A percentile compares a stretch with the other conserved stretches of the same genome.
phyloP scores from a whole-genome alignment of 2,329 filamentous ascomycete species.

The Diaporthe ilicicola region DNA sequence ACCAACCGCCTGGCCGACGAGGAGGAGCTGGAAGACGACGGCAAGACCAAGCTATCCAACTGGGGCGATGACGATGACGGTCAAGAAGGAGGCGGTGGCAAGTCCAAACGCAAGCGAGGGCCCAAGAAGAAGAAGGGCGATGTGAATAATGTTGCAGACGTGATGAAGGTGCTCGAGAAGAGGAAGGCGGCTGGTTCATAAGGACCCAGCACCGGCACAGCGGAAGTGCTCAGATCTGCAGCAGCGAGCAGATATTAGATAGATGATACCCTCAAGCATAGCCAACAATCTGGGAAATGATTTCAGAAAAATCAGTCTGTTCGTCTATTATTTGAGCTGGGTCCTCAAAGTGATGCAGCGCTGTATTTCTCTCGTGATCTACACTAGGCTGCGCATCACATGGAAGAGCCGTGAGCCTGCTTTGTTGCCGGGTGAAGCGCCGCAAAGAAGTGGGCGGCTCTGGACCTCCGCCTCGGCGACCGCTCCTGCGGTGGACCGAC shows the following conservation, averaged over 20 bases:
- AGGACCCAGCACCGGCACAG: background rate
- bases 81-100: constrained; percentile 55
- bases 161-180: constrained; percentile 79
- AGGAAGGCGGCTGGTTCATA: constrained; percentile 50
- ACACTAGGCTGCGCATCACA: background rate
- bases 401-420: constrained; percentile 3
- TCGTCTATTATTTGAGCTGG: background rate
- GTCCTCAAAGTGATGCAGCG: background rate
- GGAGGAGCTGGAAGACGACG: constrained; percentile 76
- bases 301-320: background rate
- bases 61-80: constrained; percentile 66
- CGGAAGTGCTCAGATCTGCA: background rate
- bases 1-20: constrained; percentile 88
- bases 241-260: background rate
- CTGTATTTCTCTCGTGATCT: background rate
- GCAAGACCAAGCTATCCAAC: constrained; percentile 72
- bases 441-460: constrained; percentile 16
- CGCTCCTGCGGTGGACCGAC: constrained; percentile 7
- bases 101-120: constrained; percentile 72
- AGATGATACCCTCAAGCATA: constrained; percentile 11
- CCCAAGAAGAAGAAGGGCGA: constrained; percentile 82
- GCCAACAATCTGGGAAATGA: background rate
- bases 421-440: constrained; percentile 17
- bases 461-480: constrained; percentile 12
- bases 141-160: constrained; percentile 80